Evolutionary conservation across 169 alveolate genomes (phyloP), one percentile per base, ranked within the genome.

Genomic region (Cryptosporidium sp.): DNA sequence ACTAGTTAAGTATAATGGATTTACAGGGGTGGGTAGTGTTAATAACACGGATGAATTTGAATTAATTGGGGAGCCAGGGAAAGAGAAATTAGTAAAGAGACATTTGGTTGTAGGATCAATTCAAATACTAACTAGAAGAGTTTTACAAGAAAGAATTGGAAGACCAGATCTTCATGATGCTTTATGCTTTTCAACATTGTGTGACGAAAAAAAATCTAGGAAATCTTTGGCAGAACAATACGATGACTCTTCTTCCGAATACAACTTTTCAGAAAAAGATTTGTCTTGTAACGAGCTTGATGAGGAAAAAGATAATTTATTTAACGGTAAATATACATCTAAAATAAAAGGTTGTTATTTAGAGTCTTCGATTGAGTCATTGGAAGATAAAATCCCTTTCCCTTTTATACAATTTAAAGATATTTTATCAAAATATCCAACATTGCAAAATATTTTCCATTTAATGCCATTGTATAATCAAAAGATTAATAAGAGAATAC

Each of bases 351-450:
- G 75, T 1, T 80, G 89, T 60, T 80, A 61, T 65, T 62, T 80
- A 31, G 89, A 80, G 42, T 61, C 89, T 31, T 42, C 89, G 29
- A 61, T 42, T 61, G 89, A 80, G 44, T 60, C 62, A 1, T 26
- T 80, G 44, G 89, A 62, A 14, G 68, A 62, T 3, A 61, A 80
- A 23, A 60, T 80, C 7, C 73, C 73, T 18, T 80, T 62, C 45
- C 89, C 89, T 61, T 80, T 80, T 80, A 44, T 80, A 26, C 62
- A 44, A 42, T 80, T 80, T 80, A 80, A 80, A 48, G 89, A 80
- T 23, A 62, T 80, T n/a, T 37, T 80, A 48, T 21, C 23, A 12
- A 80, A 65, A 12, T 42, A 42, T 48, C 37, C 75, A 39, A 18
- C 67, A 23, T 37, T 80, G 14, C 56, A 62, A 42, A 80, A 33